These are phyloP conservation scores for Mucor racemosus DNA, from an alignment of 371 early-diverging fungal species.

Conservation along the genomic window DNA sequence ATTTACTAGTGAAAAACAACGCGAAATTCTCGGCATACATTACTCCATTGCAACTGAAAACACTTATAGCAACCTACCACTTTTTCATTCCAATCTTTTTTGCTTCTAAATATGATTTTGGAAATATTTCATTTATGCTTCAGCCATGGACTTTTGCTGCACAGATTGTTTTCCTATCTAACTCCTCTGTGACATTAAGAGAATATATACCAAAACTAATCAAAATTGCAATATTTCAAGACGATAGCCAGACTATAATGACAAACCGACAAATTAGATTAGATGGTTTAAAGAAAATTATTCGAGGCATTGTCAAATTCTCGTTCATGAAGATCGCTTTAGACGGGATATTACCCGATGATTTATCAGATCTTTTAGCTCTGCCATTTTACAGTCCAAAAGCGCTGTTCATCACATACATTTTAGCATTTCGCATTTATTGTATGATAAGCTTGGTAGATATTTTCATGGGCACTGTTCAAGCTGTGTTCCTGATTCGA, in stretches of 20 bases:
- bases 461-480: conserved; percentile 33
- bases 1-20: conserved; percentile 14
- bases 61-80: conserved; percentile 14
- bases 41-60: conserved; percentile 1
- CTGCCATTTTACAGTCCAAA: conserved; percentile 15
- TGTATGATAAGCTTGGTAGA: conserved; percentile 23
- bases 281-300: conserved; percentile 6
- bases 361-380: conserved; percentile 8
- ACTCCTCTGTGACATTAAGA: neutral
- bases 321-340: conserved; percentile 14
- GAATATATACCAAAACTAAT: conserved; percentile 13
- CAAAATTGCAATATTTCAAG: conserved; percentile 19
- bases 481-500: conserved; percentile 7
- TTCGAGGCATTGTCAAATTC: conserved; percentile 15
- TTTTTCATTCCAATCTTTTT: conserved; percentile 18
- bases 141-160: conserved; percentile 20
- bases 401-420: conserved; percentile 16
- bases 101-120: conserved; percentile 18
- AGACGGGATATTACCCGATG: conserved; percentile 9
- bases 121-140: conserved; percentile 27
- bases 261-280: conserved; percentile 4
- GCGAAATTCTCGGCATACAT: conserved; percentile 9
- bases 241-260: conserved; percentile 10
- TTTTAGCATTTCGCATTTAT: conserved; percentile 21
- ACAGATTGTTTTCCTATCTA: conserved; percentile 23